Conservation (phyloP, 1,284 basidiomycete genomes). For the Sanghuangporus sanghuang region DNA sequence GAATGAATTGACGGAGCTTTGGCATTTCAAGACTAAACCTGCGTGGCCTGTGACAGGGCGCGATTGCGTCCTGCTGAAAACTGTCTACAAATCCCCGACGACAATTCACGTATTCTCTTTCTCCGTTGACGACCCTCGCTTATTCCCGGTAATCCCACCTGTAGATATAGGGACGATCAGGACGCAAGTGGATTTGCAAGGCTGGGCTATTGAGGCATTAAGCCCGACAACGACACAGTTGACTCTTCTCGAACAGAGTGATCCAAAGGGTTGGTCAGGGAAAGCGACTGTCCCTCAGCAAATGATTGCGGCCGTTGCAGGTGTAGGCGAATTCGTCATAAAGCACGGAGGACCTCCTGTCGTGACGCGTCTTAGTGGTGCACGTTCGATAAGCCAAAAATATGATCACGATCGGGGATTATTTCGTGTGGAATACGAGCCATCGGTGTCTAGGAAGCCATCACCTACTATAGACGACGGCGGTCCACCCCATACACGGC, state of each 20-base stretch:
- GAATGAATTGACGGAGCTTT: slow-evolving; percentile 87
- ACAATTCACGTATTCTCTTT: slow-evolving; percentile 96
- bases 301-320: slow-evolving; percentile 84
- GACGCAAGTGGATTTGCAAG: slow-evolving; percentile 92
- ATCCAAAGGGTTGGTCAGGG: slow-evolving; percentile 96
- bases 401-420: slow-evolving; percentile 87
- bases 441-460: slow-evolving; percentile 46
- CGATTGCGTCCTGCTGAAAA: slow-evolving; percentile 88
- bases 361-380: slow-evolving; percentile 79
- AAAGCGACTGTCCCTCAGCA: slow-evolving; percentile 90
- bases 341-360: slow-evolving; percentile 92
- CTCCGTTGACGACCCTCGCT: slow-evolving; percentile 83
- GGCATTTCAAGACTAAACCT: slow-evolving; percentile 86
- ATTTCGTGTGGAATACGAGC: slow-evolving; percentile 85
- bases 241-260: slow-evolving; percentile 93
- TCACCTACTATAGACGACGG: slow-evolving; percentile 18
- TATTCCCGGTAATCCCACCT: slow-evolving; percentile 79
- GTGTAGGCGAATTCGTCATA: slow-evolving; percentile 92
- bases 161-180: slow-evolving; percentile 77
- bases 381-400: slow-evolving; percentile 64
- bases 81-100: slow-evolving; percentile 94
- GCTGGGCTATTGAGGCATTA: slow-evolving; percentile 94
- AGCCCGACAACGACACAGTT: slow-evolving; percentile 94
- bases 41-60: slow-evolving; percentile 90
- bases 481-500: background rate